phyloP scores from a whole-genome alignment of 345 rosid species.

The Salix purpurea region DNA sequence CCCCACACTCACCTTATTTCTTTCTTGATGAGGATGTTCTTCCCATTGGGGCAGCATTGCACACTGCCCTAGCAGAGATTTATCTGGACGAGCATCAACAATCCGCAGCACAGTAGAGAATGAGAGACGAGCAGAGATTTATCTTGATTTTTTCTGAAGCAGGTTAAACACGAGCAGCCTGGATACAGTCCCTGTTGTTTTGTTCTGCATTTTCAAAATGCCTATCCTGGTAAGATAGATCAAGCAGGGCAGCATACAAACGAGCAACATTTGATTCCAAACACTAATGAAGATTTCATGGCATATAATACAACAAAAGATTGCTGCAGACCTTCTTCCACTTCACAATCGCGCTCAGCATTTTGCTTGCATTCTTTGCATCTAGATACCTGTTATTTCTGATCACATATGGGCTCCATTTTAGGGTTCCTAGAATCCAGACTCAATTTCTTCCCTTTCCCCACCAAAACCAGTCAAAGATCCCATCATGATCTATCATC shows the following conservation, averaged over 20 bases:
- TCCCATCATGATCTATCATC: no score
- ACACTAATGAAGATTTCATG: background rate
- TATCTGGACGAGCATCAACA: slow-evolving; percentile 51
- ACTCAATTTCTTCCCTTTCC: no score
- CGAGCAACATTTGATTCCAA: no score
- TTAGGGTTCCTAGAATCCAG: no score
- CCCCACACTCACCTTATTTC: slow-evolving; percentile 71
- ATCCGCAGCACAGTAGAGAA: slow-evolving; percentile 8
- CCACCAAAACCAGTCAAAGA: no score
- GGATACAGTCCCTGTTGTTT: background rate
- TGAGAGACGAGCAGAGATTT: no score
- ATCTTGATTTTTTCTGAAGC: background rate
- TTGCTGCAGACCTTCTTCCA: background rate
- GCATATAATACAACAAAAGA: background rate
- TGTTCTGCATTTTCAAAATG: background rate
- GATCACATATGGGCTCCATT: background rate
- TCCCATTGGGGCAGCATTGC: slow-evolving; percentile 71
- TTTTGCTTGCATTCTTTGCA: background rate
- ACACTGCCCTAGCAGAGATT: slow-evolving; percentile 60
- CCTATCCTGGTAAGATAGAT: background rate
- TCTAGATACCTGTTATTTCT: background rate
- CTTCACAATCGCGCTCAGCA: background rate
- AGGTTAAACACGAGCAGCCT: background rate
- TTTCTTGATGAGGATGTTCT: slow-evolving; percentile 74
- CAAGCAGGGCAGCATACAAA: no score